Conservation (phyloP, 495 filamentous ascomycete species). For the Penicillium coffeae region DNA sequence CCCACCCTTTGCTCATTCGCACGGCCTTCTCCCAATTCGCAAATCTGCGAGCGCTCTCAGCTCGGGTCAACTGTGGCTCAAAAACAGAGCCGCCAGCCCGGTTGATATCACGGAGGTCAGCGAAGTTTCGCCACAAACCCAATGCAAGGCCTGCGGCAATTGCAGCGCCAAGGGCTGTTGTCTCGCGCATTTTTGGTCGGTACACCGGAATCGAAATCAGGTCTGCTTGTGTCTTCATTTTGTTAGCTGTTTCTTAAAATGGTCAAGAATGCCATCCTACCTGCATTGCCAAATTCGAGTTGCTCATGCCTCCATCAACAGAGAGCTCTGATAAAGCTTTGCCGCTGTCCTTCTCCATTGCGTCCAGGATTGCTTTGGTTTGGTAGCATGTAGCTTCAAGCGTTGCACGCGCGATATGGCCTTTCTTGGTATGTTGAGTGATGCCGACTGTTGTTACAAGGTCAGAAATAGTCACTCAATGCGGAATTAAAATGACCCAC, state of each 20-base stretch:
- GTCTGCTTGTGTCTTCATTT: slow-evolving; percentile 37
- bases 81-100: slow-evolving; percentile 69
- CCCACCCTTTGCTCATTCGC: slow-evolving; percentile 81
- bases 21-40: slow-evolving; percentile 80
- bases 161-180: slow-evolving; percentile 86
- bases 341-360: slow-evolving; percentile 92
- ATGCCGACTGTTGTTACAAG: slow-evolving; percentile 75
- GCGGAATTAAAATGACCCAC: slow-evolving; percentile 45
- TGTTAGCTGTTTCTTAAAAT: not conserved
- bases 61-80: slow-evolving; percentile 57
- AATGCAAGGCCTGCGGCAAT: slow-evolving; percentile 92
- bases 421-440: slow-evolving; percentile 85
- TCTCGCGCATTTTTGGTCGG: slow-evolving; percentile 74
- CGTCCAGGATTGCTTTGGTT: slow-evolving; percentile 88
- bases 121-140: slow-evolving; percentile 75
- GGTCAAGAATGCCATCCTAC: slow-evolving; percentile 9
- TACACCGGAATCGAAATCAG: slow-evolving; percentile 44
- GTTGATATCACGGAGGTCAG: slow-evolving; percentile 76
- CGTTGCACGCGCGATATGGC: slow-evolving; percentile 89
- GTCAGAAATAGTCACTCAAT: too few species aligned
- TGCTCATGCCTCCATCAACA: slow-evolving; percentile 93
- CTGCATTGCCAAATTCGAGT: slow-evolving; percentile 93
- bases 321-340: slow-evolving; percentile 73
- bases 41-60: slow-evolving; percentile 63
- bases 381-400: slow-evolving; percentile 95